Percentiles rank a stretch among this genome's conserved stretches.
Conservation (phyloP, 139 green algal genomes). For the Diplosphaera chodatii region DNA sequence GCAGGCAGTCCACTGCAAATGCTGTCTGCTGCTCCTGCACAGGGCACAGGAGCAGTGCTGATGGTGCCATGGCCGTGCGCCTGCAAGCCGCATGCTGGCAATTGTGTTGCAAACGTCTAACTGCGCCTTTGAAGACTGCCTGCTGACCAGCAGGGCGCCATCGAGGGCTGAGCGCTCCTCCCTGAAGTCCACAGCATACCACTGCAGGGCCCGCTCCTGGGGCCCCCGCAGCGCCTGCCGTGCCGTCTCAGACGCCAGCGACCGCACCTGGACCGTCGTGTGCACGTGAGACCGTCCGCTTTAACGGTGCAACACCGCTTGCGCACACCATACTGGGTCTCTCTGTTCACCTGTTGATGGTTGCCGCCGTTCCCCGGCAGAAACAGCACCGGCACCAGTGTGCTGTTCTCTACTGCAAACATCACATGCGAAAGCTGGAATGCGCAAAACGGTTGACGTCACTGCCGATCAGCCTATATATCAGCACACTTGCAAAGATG, state of each 20-base stretch:
- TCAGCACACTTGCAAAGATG: no score
- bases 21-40: constrained; percentile 39
- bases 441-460: no score
- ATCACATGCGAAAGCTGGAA: no score
- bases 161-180: constrained; percentile 61
- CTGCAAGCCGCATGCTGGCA: no score
- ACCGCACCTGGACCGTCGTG: constrained; percentile 24
- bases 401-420: background rate
- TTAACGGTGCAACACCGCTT: no score
- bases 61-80: no score
- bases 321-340: no score
- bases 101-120: no score
- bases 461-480: no score
- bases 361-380: constrained; percentile 43
- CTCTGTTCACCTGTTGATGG: constrained; percentile 43
- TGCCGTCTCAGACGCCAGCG: constrained; percentile 30
- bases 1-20: constrained; percentile 34
- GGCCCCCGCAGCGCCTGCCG: constrained; percentile 12
- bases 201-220: constrained; percentile 18
- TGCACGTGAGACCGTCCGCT: no score
- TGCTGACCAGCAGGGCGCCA: constrained; percentile 27
- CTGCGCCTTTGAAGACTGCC: no score
- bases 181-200: constrained; percentile 51
- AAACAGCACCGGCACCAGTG: constrained; percentile 30
- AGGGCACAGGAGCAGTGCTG: no score